Percentiles rank a stretch among this genome's conserved stretches.
phyloP scores from a whole-genome alignment of 2,329 filamentous ascomycete species.

The Sphaerulina musiva region DNA sequence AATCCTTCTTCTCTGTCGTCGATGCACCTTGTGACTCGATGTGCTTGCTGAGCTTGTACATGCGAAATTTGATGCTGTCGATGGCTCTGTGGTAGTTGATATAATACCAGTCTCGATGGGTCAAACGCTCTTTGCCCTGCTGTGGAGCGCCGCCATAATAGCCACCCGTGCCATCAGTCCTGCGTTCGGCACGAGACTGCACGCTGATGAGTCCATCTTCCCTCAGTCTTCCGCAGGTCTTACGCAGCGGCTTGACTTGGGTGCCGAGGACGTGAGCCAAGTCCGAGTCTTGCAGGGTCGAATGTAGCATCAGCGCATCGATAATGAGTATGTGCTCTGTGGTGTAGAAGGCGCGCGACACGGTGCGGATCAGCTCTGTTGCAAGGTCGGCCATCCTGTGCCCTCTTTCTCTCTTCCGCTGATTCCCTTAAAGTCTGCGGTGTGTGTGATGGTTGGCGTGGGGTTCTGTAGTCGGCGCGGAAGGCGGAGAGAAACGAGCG shows the following conservation, averaged over 20 bases:
- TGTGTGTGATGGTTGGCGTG: not conserved
- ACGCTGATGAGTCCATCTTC: conserved; percentile 81
- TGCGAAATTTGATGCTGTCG: conserved; percentile 91
- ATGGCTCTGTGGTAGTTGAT: conserved; percentile 92
- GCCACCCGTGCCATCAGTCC: conserved; percentile 29
- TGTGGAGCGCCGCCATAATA: conserved; percentile 22
- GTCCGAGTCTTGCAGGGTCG: conserved; percentile 74
- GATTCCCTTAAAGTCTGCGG: not conserved
- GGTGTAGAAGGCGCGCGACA: conserved; percentile 78
- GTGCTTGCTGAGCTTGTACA: conserved; percentile 79
- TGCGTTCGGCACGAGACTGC: conserved; percentile 48
- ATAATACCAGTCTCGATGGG: conserved; percentile 80
- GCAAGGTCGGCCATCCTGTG: conserved; percentile 51
- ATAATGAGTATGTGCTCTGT: conserved; percentile 76
- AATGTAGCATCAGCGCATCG: conserved; percentile 71
- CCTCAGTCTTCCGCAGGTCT: conserved; percentile 74
- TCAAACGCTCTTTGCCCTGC: conserved; percentile 32
- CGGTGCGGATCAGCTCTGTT: conserved; percentile 76
- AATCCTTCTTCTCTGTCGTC: conserved; percentile 80
- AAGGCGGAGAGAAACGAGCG: too few relatives aligned
- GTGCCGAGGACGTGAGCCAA: conserved; percentile 39
- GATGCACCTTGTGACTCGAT: conserved; percentile 79
- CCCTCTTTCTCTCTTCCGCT: not conserved
- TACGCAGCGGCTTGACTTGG: conserved; percentile 73
- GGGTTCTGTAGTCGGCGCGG: not conserved